Evolutionary conservation across 148 eudicot genomes (phyloP).

Genomic region (Chenopodium berlandieri): DNA sequence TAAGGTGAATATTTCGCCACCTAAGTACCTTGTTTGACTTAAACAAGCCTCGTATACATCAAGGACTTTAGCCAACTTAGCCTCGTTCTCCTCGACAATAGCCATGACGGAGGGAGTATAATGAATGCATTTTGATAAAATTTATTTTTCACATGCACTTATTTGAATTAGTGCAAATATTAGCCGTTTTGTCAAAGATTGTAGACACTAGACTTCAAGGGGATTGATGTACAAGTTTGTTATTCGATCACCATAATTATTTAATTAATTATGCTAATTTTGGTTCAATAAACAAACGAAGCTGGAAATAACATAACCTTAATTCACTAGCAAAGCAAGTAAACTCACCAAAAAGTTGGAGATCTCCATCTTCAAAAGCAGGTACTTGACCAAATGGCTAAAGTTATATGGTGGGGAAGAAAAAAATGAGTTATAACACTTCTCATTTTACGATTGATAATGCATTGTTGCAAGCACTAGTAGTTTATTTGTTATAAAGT

Average conservation of each 20-base stretch:
- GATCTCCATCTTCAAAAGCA: conserved; percentile 54
- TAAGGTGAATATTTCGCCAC: neutral
- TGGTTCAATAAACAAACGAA: no score
- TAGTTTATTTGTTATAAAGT: no score
- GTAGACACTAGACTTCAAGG: no score
- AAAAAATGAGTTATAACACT: no score
- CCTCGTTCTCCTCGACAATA: neutral
- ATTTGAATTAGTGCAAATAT: no score
- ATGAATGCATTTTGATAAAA: neutral
- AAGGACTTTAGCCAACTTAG: neutral
- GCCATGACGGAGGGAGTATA: neutral
- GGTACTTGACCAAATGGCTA: conserved; percentile 72
- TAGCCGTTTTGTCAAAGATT: no score
- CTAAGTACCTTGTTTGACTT: neutral
- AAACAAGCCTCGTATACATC: neutral
- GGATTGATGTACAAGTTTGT: no score
- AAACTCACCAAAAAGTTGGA: conserved; percentile 42
- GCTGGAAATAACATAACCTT: neutral
- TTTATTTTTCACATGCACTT: no score
- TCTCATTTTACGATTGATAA: no score
- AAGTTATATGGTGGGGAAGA: neutral
- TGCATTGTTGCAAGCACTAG: no score
- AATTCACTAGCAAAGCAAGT: neutral
- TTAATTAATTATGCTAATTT: no score
- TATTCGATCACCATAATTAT: no score